Evolutionary conservation across 345 rosid species (phyloP).

Genomic region (Zanthoxylum bungeanum): DNA sequence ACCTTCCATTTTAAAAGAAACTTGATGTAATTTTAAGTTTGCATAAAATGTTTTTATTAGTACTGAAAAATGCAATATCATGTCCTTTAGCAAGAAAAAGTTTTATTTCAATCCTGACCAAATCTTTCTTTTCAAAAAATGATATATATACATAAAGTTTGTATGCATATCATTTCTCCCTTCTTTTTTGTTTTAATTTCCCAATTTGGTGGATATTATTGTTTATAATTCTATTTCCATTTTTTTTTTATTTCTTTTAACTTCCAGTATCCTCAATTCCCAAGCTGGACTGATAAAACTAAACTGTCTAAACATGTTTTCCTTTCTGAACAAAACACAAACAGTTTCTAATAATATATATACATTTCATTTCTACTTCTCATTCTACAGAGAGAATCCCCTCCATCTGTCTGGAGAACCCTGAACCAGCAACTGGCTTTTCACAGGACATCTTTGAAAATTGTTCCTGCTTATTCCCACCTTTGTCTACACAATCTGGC

Average conservation of each 20-base stretch:
- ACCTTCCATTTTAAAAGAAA: too few relatives aligned
- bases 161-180: too few relatives aligned
- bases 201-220: conserved; percentile 19
- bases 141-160: too few relatives aligned
- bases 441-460: conserved; percentile 38
- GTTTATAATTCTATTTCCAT: conserved; percentile 12
- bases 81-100: too few relatives aligned
- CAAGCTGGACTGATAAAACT: background rate
- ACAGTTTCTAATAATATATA: conserved; percentile 14
- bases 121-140: too few relatives aligned
- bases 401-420: conserved; percentile 34
- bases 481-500: conserved; percentile 13
- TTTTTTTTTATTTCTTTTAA: background rate
- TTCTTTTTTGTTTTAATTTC: background rate
- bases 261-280: background rate
- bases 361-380: conserved; percentile 23
- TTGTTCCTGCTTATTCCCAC: conserved; percentile 34
- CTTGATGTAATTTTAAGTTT: too few relatives aligned
- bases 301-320: background rate
- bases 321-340: background rate
- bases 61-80: too few relatives aligned
- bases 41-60: too few relatives aligned
- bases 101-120: too few relatives aligned
- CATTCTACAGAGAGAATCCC: conserved; percentile 21
- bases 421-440: conserved; percentile 9